Evolutionary conservation across 108 stramenopile species (phyloP).

Genomic region (Nitzschia sp.): DNA sequence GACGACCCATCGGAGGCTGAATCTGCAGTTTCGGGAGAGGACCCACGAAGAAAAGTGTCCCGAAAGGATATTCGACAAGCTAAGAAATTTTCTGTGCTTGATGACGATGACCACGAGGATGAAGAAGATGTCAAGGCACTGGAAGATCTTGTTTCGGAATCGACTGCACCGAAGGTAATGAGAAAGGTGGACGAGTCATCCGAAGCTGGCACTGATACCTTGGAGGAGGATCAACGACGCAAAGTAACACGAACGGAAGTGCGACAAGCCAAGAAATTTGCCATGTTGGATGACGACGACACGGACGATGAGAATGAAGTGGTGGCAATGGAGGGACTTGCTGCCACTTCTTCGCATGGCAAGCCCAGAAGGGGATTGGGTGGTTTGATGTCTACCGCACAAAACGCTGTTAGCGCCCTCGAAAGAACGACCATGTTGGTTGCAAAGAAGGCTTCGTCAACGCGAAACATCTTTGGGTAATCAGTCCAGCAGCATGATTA

Average conservation of each 20-base stretch:
- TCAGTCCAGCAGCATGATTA: no score
- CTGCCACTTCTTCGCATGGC: background rate
- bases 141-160: slow-evolving; percentile 44
- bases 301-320: slow-evolving; percentile 5
- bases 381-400: slow-evolving; percentile 6
- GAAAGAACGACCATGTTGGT: slow-evolving; percentile 1
- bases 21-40: background rate
- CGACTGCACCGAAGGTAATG: background rate
- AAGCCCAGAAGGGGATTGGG: background rate
- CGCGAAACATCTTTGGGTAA: slow-evolving; percentile 7
- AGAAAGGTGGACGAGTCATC: background rate
- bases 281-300: slow-evolving; percentile 8
- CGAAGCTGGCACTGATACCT: background rate
- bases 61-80: slow-evolving; percentile 11
- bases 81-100: slow-evolving; percentile 3
- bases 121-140: slow-evolving; percentile 36
- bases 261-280: slow-evolving; percentile 15
- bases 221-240: slow-evolving; percentile 9
- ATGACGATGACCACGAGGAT: slow-evolving; percentile 11
- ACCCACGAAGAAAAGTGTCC: slow-evolving; percentile 7
- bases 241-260: slow-evolving; percentile 14
- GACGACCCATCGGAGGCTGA: background rate
- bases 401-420: background rate
- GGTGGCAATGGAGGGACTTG: background rate
- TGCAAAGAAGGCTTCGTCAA: slow-evolving; percentile 14